A percentile compares a stretch with the other conserved stretches of the same genome.
These are phyloP conservation scores for Staphylotrichum longicolle DNA, from an alignment of 495 filamentous ascomycete species.

Conservation along the genomic window DNA sequence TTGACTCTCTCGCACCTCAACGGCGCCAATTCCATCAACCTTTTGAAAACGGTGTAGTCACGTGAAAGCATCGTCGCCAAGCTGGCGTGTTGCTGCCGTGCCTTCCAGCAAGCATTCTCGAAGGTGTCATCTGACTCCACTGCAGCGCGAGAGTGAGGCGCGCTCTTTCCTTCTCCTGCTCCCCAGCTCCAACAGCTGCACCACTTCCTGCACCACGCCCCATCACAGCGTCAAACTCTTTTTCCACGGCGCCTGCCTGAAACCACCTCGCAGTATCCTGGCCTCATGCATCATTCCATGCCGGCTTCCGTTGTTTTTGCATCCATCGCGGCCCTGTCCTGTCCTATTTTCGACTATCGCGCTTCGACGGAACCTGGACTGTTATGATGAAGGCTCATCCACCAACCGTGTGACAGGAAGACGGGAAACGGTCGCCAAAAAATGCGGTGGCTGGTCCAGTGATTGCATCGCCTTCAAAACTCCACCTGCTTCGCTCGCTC, in stretches of 20 bases:
- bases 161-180: background rate
- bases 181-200: background rate
- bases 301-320: constrained; percentile 5
- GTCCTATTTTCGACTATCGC: constrained; percentile 10
- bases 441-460: constrained; percentile 36
- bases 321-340: constrained; percentile 6
- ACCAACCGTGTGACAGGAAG: background rate
- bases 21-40: too few species aligned
- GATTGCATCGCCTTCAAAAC: constrained; percentile 5
- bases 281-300: background rate
- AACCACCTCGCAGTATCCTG: background rate
- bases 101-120: background rate
- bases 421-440: constrained; percentile 10
- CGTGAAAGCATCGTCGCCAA: constrained; percentile 8
- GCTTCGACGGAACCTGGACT: too few species aligned
- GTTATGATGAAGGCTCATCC: background rate
- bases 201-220: constrained; percentile 3
- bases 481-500: constrained; percentile 21
- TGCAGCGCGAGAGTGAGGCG: background rate
- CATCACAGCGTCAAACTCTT: constrained; percentile 9
- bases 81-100: background rate
- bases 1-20: too few species aligned
- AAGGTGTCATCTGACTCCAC: constrained; percentile 10
- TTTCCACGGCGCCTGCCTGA: constrained; percentile 6
- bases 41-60: constrained; percentile 14